Evolutionary conservation across 2,329 filamentous ascomycete species (phyloP).

Genomic region (Neopestalotiopsis rosae): DNA sequence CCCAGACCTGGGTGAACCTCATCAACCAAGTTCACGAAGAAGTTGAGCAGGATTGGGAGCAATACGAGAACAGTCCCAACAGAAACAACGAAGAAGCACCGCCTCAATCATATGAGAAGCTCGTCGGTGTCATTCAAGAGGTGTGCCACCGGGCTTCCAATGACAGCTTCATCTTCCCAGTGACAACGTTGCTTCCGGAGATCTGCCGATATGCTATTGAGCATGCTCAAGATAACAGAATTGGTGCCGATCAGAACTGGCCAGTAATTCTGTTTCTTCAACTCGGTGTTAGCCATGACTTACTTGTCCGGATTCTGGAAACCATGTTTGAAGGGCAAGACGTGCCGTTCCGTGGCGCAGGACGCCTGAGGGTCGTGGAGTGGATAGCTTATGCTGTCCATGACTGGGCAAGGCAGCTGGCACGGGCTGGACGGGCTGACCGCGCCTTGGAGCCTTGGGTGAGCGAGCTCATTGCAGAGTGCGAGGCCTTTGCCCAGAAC

Average conservation of each 20-base stretch:
- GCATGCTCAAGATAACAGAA: slow-evolving; percentile 62
- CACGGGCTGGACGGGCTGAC: slow-evolving; percentile 34
- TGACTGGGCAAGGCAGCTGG: slow-evolving; percentile 50
- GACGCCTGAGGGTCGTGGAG: slow-evolving; percentile 57
- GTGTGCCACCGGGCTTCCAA: slow-evolving; percentile 69
- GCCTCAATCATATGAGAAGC: slow-evolving; percentile 70
- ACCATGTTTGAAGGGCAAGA: slow-evolving; percentile 63
- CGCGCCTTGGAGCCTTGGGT: slow-evolving; percentile 36
- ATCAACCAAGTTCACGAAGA: slow-evolving; percentile 74
- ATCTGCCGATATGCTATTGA: slow-evolving; percentile 67
- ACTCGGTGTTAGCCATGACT: slow-evolving; percentile 61
- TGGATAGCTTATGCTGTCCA: slow-evolving; percentile 57
- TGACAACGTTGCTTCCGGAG: slow-evolving; percentile 64
- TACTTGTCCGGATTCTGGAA: slow-evolving; percentile 62
- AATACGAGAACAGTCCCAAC: slow-evolving; percentile 39
- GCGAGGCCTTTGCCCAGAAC: slow-evolving; percentile 50
- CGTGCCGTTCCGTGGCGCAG: slow-evolving; percentile 59
- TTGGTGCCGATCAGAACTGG: slow-evolving; percentile 62
- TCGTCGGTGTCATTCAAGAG: slow-evolving; percentile 67
- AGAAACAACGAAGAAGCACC: slow-evolving; percentile 42
- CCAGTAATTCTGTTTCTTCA: slow-evolving; percentile 61
- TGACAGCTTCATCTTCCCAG: slow-evolving; percentile 71
- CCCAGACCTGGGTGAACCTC: slow-evolving; percentile 82
- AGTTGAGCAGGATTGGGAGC: slow-evolving; percentile 47
- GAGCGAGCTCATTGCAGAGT: slow-evolving; percentile 49